Evolutionary conservation across 2,329 filamentous ascomycete species (phyloP).

Genomic region (Dichotomopilus funicola): DNA sequence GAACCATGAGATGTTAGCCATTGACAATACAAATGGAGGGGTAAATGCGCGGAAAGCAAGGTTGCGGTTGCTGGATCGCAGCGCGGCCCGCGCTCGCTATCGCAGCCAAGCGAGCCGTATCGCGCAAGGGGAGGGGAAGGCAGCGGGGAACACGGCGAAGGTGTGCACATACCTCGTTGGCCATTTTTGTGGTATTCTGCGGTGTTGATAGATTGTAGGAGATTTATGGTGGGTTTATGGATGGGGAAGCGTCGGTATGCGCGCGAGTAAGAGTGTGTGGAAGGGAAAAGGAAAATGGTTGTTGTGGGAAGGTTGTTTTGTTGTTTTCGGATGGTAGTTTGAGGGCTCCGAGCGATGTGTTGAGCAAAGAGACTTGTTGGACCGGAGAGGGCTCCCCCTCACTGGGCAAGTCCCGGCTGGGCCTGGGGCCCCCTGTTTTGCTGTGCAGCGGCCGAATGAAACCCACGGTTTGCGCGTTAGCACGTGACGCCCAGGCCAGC

Average conservation of each 20-base stretch:
- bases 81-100: neutral
- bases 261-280: neutral
- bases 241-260: neutral
- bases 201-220: slow-evolving; percentile 12
- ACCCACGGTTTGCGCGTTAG: slow-evolving; percentile 17
- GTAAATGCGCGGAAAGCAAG: neutral
- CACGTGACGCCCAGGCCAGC: slow-evolving; percentile 14
- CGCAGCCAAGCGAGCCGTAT: slow-evolving; percentile 7
- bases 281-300: slow-evolving; percentile 7
- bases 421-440: slow-evolving; percentile 21
- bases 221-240: slow-evolving; percentile 2
- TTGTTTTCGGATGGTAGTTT: slow-evolving; percentile 22
- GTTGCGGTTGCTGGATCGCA: neutral
- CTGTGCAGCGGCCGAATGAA: slow-evolving; percentile 17
- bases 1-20: slow-evolving; percentile 21
- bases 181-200: slow-evolving; percentile 25
- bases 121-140: slow-evolving; percentile 9
- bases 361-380: slow-evolving; percentile 21
- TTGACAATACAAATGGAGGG: neutral
- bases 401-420: slow-evolving; percentile 15
- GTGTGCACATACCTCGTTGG: slow-evolving; percentile 26
- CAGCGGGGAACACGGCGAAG: slow-evolving; percentile 2
- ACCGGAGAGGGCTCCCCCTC: slow-evolving; percentile 19
- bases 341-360: slow-evolving; percentile 17
- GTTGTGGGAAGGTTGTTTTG: slow-evolving; percentile 13